Evolutionary conservation across 1,139 yeast genomes (phyloP), one percentile per base, ranked within the genome.

Genomic region (Nakaseomyces sp.): DNA sequence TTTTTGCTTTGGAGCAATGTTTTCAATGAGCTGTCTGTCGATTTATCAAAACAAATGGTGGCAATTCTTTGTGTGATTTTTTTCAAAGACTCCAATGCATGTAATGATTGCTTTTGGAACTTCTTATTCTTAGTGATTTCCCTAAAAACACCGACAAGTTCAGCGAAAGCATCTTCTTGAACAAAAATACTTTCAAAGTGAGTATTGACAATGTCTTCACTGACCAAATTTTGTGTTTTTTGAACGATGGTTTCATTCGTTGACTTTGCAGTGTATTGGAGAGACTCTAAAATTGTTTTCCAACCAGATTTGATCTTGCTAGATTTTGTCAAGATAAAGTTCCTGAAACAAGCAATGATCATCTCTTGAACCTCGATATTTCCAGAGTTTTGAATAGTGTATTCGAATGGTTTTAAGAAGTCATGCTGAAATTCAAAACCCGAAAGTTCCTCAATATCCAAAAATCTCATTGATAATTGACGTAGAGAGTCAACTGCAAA

Each of bases 351-450:
- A 54, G 89, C 96, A 49, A 93, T 70, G 7, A 87, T 89, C 89
- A 91, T 81, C 48, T 85, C 94, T 58, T 84, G 85, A 24, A 88
- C 91, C 45, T 81, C 86, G 13, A 74, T 63, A 32, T 83, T 77
- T 12, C 71, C 71, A 50, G 86, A 85, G 58, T 86, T 77, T 40
- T 70, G 64, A 55, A 91, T 74, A 18, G 88, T 80, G 60, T 82
- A 81, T 55, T 84, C 89, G 65, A 89, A 93, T 2, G 98, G 98
- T 57, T 81, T 79, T 60, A 93, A 72, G 57, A 93, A 93, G 59
- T 91, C 97, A 56, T 83, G 83, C 64, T 93, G 98, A 66, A 93
- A 93, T 64, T 85, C 89, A 71, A 93, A 93, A 60, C 93, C 95
- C 0, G 96, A 76, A 62, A 93, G 74, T 63, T 93, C 99, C 48